Evolutionary conservation across 768 basidiomycete genomes (phyloP), one percentile per base, ranked within the genome.

Genomic region (Postia placenta): DNA sequence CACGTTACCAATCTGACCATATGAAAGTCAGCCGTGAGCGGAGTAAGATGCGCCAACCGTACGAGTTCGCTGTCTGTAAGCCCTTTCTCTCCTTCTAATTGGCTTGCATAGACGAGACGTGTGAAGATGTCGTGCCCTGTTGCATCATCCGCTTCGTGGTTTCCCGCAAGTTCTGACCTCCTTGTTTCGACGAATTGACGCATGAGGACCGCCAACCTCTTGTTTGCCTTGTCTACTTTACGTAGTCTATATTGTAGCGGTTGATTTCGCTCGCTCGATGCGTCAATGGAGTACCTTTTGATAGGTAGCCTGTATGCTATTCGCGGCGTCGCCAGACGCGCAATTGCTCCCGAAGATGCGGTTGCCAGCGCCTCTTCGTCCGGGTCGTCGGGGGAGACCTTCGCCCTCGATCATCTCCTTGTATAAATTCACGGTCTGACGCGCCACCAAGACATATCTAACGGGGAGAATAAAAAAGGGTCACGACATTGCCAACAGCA

Each of bases 371-470:
- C 48, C 9, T 42, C 25, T 22, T 27, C 48, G 42, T 42, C 48
- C 14, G 23, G 11, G n/a, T 23, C 24, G 2, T 44, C 42, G 4
- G 17, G 7, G 9, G 14, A 5, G 14, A 30, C 19, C 14, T 28
- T 49, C 48, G 17, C 42, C 48, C 7, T 43, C 48, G 17, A 49
- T 27, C 42, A 49, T 42, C 42, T 49, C 48, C 15, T 39, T 24
- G 17, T 48, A 48, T 9, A 38, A 24, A 5, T 28, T 12, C 11
- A 41, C 47, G 6, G 47, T 41, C 28, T 49, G 33, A 3, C 20
- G 42, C 6, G 48, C 33, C 14, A 44, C 48, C 15, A 49, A 19
- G 3, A 42, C 4, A 24, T 49, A 42, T 17, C 42, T 49, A 22
- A 22, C 5, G 22, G n/a, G n/a, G n/a, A n/a, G 7, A 39, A 6